Percentiles rank a stretch among this genome's conserved stretches.
phyloP scores from a whole-genome alignment of 345 rosid species.

The Lepidium didymum region DNA sequence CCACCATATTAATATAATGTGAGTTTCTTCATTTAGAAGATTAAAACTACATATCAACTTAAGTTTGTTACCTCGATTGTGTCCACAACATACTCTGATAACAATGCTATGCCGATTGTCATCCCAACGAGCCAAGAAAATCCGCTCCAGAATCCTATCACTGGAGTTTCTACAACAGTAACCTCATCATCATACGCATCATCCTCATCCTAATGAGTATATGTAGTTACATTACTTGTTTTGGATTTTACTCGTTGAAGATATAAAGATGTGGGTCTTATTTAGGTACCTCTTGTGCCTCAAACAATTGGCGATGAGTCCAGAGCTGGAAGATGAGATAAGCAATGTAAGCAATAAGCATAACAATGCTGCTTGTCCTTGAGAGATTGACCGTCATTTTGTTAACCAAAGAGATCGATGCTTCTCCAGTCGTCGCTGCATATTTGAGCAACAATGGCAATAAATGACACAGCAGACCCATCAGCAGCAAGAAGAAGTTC shows the following conservation, averaged over 20 bases:
- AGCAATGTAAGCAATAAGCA: conserved; percentile 69
- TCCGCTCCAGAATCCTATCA: conserved; percentile 83
- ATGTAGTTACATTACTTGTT: neutral
- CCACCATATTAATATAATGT: neutral
- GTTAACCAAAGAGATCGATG: conserved; percentile 21
- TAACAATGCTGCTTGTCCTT: conserved; percentile 70
- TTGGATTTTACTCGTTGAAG: neutral
- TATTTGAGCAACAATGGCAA: conserved; percentile 57
- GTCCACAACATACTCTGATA: conserved; percentile 73
- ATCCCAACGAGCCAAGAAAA: conserved; percentile 76
- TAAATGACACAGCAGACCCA: conserved; percentile 66
- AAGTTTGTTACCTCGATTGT: conserved; percentile 63
- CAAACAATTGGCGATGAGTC: conserved; percentile 53
- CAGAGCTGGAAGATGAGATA: conserved; percentile 73
- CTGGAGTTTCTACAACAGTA: conserved; percentile 43
- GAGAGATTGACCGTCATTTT: conserved; percentile 53
- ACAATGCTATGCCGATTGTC: conserved; percentile 62
- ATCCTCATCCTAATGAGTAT: conserved; percentile 13
- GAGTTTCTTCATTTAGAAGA: neutral
- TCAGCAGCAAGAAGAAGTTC: conserved; percentile 57
- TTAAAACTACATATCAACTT: neutral
- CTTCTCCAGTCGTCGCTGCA: conserved; percentile 19
- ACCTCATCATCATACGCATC: conserved; percentile 37
- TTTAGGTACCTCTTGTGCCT: conserved; percentile 22
- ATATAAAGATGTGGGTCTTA: neutral